A percentile compares a stretch with the other conserved stretches of the same genome.
Conservation (phyloP, 495 filamentous ascomycete genomes). For the Penicillium paxilli region DNA sequence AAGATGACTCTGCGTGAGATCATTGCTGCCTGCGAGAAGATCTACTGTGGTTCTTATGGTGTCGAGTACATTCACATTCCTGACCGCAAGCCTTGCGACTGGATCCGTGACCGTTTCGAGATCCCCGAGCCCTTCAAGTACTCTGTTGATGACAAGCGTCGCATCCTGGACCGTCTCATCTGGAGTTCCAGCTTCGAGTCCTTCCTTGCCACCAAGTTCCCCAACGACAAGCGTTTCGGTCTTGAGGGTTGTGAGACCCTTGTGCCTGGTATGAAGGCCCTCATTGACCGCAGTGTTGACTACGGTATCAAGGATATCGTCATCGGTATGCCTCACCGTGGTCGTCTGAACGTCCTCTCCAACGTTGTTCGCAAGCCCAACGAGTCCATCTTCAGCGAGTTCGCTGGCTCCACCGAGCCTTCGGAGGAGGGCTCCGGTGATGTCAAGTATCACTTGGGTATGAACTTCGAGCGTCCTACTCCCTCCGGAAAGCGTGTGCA, state of each 20-base stretch:
- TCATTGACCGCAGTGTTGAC: slow-evolving; percentile 97
- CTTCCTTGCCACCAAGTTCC: slow-evolving; percentile 95
- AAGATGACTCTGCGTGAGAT: slow-evolving; percentile 98
- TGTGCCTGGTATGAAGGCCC: slow-evolving; percentile 98
- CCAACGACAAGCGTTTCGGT: slow-evolving; percentile 99
- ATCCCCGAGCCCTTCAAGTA: slow-evolving; percentile 94
- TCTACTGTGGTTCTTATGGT: slow-evolving; percentile 96
- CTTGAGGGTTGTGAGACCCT: slow-evolving; percentile 95
- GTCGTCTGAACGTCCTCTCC: slow-evolving; percentile 94
- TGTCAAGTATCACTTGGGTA: slow-evolving; percentile 98
- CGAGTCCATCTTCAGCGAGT: slow-evolving; percentile 99
- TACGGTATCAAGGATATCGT: slow-evolving; percentile 98
- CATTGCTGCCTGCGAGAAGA: slow-evolving; percentile 85
- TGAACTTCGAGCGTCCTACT: slow-evolving; percentile 99
- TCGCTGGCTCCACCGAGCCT: slow-evolving; percentile 83
- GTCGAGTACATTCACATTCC: slow-evolving; percentile 99
- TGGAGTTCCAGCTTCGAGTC: slow-evolving; percentile 96
- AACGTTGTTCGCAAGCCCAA: slow-evolving; percentile 99
- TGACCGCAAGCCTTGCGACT: slow-evolving; percentile 96
- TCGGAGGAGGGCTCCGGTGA: slow-evolving; percentile 96
- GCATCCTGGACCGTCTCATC: slow-evolving; percentile 95
- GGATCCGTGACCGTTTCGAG: slow-evolving; percentile 92
- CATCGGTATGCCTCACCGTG: slow-evolving; percentile 99
- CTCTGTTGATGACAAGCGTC: slow-evolving; percentile 92
- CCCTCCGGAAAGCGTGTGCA: slow-evolving; percentile 98